Evolutionary conservation across 2,329 filamentous ascomycete genomes (phyloP).

Genomic region (Colletotrichum destructivum): DNA sequence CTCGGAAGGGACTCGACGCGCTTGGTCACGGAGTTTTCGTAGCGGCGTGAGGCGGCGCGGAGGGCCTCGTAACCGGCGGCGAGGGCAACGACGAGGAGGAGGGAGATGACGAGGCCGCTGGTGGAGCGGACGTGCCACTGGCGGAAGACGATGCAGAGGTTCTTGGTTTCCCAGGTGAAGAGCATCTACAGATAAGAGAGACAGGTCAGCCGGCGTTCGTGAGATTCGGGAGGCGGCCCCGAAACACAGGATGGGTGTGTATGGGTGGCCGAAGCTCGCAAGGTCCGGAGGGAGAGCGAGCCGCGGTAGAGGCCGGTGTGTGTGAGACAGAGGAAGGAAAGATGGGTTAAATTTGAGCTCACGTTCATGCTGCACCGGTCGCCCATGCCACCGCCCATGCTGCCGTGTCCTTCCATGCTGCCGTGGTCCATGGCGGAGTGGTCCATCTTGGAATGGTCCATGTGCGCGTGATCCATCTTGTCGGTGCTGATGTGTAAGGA

Average conservation of each 20-base stretch:
- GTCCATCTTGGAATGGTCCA: constrained; percentile 62
- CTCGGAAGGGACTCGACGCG: constrained; percentile 66
- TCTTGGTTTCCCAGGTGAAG: constrained; percentile 94
- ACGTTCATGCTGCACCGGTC: constrained; percentile 93
- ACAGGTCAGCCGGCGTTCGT: constrained; percentile 39
- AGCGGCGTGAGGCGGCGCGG: constrained; percentile 81
- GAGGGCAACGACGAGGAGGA: constrained; percentile 85
- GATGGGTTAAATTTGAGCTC: constrained; percentile 51
- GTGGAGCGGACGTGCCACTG: constrained; percentile 89
- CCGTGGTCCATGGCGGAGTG: constrained; percentile 64
- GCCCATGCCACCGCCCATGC: constrained; percentile 73
- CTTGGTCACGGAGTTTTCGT: constrained; percentile 74
- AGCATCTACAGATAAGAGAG: constrained; percentile 78
- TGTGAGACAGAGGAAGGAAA: constrained; percentile 7
- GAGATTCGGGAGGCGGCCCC: not conserved
- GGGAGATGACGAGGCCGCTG: constrained; percentile 82
- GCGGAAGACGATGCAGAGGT: constrained; percentile 96
- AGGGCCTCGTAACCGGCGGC: constrained; percentile 95
- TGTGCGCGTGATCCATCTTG: constrained; percentile 44
- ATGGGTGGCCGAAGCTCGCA: not conserved
- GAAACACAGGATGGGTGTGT: not conserved
- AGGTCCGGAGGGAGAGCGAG: not conserved
- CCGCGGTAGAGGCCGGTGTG: not conserved
- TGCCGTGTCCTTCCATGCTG: constrained; percentile 61
- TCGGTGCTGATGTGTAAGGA: not conserved